phyloP scores from a whole-genome alignment of 2,329 filamentous ascomycete species.

The Botrytis pseudocinerea region DNA sequence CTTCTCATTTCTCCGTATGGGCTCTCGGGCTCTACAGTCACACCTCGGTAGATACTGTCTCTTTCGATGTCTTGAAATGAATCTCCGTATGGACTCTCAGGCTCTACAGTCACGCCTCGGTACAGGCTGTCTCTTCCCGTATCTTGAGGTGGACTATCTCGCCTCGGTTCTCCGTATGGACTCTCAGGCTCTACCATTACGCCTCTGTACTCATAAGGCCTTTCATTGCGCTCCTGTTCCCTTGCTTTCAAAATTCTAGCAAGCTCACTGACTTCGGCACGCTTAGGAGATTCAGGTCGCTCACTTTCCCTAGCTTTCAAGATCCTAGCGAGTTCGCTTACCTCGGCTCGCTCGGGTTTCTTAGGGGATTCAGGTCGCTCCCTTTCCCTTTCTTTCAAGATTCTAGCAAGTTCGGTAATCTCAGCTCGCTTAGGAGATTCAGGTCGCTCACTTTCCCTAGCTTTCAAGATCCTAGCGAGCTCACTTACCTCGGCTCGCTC shows the following conservation, averaged over 20 bases:
- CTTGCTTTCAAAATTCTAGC: slow-evolving; percentile 14
- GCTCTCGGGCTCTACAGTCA: not conserved
- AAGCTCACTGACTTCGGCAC: slow-evolving; percentile 14
- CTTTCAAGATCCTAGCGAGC: slow-evolving; percentile 7
- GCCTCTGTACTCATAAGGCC: slow-evolving; percentile 36
- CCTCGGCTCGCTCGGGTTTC: slow-evolving; percentile 2
- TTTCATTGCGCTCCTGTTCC: slow-evolving; percentile 26
- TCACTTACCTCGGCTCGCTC: slow-evolving; percentile 19
- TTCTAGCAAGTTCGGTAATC: slow-evolving; percentile 10
- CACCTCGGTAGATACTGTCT: slow-evolving; percentile 1
- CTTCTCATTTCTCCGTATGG: not conserved
- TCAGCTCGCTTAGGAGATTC: slow-evolving; percentile 18
- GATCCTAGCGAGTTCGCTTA: slow-evolving; percentile 8
- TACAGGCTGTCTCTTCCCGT: slow-evolving; percentile 1
- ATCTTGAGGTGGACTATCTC: not conserved
- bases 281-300: slow-evolving; percentile 25
- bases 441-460: slow-evolving; percentile 21
- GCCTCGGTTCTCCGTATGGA: slow-evolving; percentile 29
- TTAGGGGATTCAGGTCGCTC: slow-evolving; percentile 29
- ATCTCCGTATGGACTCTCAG: slow-evolving; percentile 28
- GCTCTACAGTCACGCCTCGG: slow-evolving; percentile 35
- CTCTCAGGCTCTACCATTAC: slow-evolving; percentile 35
- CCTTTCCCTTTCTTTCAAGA: too few species aligned
- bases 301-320: slow-evolving; percentile 18
- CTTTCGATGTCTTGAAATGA: slow-evolving; percentile 1